phyloP scores from a whole-genome alignment of 2,329 filamentous ascomycete species.

The Calonectria naviculata region DNA sequence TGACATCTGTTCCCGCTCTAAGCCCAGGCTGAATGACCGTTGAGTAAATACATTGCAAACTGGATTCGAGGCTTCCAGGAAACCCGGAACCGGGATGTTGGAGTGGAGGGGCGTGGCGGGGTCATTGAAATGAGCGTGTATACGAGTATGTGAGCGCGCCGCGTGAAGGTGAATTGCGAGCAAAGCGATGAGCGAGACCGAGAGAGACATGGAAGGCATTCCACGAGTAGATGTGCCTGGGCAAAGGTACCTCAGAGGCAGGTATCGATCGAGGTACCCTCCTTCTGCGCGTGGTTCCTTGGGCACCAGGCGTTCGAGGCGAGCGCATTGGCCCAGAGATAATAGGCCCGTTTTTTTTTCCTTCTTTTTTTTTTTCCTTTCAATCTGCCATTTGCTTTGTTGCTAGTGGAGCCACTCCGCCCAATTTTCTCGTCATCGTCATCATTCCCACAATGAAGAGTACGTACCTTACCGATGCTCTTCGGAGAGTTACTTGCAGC shows the following conservation, averaged over 20 bases:
- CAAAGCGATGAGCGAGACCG: conserved; percentile 16
- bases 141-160: background rate
- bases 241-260: conserved; percentile 10
- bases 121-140: background rate
- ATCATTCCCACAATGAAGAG: background rate
- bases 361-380: background rate
- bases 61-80: conserved; percentile 6
- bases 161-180: background rate
- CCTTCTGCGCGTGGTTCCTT: background rate
- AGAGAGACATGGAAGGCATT: conserved; percentile 14
- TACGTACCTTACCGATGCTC: background rate
- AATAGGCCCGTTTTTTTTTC: background rate
- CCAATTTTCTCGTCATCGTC: background rate
- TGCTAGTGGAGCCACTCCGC: conserved; percentile 8
- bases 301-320: background rate
- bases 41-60: background rate
- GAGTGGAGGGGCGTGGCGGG: background rate
- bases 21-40: background rate
- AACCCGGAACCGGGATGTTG: background rate
- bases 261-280: conserved; percentile 5
- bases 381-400: conserved; percentile 2
- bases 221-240: background rate
- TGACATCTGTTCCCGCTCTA: background rate
- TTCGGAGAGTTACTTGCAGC: conserved; percentile 5
- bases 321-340: background rate